phyloP scores from a whole-genome alignment of 495 filamentous ascomycete species.

The Tuber melanosporum region DNA sequence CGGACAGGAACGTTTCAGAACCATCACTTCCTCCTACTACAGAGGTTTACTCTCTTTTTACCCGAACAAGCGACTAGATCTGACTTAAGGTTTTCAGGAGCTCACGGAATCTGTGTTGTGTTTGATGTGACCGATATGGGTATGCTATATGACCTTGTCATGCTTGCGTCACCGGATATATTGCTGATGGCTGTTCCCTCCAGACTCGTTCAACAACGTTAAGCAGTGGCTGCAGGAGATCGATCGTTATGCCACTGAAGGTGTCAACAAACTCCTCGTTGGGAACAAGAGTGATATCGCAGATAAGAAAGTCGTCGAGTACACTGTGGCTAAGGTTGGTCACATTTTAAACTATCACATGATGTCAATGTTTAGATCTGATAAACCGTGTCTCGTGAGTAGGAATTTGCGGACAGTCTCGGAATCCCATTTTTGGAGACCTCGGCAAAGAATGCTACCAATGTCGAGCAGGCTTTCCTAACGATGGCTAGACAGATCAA shows the following conservation, averaged over 20 bases:
- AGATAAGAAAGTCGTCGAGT: slow-evolving; percentile 99
- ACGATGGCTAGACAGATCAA: slow-evolving; percentile 99
- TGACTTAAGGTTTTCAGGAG: slow-evolving; percentile 44
- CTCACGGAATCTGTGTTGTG: slow-evolving; percentile 98
- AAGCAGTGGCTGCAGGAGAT: slow-evolving; percentile 99
- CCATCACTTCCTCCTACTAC: slow-evolving; percentile 99
- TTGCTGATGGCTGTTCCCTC: slow-evolving; percentile 11
- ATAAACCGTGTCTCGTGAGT: slow-evolving; percentile 30
- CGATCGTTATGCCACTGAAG: slow-evolving; percentile 96
- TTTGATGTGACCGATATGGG: slow-evolving; percentile 99
- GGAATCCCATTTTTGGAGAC: slow-evolving; percentile 99
- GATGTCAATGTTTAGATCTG: slow-evolving; percentile 5
- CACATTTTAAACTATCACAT: slow-evolving; percentile 10
- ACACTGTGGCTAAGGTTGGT: slow-evolving; percentile 94
- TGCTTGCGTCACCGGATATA: slow-evolving; percentile 12
- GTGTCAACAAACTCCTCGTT: slow-evolving; percentile 97
- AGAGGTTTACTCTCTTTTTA: slow-evolving; percentile 50
- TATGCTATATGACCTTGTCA: slow-evolving; percentile 22
- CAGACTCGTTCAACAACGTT: slow-evolving; percentile 98
- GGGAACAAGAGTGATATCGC: slow-evolving; percentile 99
- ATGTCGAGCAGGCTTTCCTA: slow-evolving; percentile 99
- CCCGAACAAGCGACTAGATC: slow-evolving; percentile 6
- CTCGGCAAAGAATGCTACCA: slow-evolving; percentile 97
- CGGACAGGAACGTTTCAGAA: slow-evolving; percentile 98
- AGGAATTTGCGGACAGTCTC: slow-evolving; percentile 99